Conservation (phyloP, 257 asterid species). For the Solanum bukasovii region DNA sequence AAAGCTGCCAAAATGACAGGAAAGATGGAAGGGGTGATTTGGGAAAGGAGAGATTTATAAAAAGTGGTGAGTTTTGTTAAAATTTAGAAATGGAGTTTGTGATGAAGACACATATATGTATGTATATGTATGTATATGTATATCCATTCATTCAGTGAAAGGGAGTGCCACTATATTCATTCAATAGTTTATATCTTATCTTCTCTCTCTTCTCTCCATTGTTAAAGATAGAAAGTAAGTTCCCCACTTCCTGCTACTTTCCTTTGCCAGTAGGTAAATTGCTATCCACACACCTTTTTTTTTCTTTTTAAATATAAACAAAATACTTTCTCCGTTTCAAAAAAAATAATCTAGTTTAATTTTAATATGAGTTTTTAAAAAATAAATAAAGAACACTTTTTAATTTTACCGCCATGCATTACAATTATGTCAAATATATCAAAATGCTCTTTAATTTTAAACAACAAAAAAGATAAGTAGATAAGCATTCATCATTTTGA, state of each 20-base stretch:
- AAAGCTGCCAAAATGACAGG: conserved; percentile 27
- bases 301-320: not conserved
- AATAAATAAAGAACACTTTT: too few species aligned
- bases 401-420: too few species aligned
- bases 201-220: not conserved
- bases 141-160: not conserved
- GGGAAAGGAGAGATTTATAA: conserved; percentile 1
- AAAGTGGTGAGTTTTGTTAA: not conserved
- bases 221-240: not conserved
- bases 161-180: conserved; percentile 6
- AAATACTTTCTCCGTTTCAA: too few species aligned
- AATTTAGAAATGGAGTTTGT: conserved; percentile 1
- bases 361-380: too few species aligned
- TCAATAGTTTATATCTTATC: not conserved
- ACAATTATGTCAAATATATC: not conserved
- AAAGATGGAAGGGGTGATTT: not conserved
- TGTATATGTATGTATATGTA: not conserved
- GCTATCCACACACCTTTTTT: not conserved
- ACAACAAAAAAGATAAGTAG: too few species aligned
- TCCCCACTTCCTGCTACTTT: not conserved
- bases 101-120: not conserved
- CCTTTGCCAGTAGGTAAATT: not conserved
- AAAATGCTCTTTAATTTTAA: too few species aligned
- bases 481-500: too few species aligned
- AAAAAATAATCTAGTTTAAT: too few species aligned